Percentiles rank a stretch among this genome's conserved stretches.
These are phyloP conservation scores for Dendrocalamus latiflorus DNA, from an alignment of 202 grass and related monocot genomes.

Conservation along the genomic window DNA sequence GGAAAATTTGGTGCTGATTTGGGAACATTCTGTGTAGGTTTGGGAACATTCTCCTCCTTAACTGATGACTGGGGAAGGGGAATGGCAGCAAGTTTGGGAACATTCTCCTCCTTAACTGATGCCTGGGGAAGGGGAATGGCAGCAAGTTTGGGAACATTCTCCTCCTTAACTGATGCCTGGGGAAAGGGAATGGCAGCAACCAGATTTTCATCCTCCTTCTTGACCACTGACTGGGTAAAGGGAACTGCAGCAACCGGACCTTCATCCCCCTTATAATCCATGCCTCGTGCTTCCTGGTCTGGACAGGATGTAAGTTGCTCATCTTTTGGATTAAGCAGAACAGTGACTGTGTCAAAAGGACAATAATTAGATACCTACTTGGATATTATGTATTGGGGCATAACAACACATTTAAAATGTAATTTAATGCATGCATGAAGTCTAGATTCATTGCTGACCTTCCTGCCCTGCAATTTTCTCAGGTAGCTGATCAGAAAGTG, in stretches of 20 bases:
- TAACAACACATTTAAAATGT: background rate
- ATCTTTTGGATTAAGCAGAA: slow-evolving; percentile 43
- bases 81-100: background rate
- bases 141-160: background rate
- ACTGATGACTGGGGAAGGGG: background rate
- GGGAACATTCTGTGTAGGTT: slow-evolving; percentile 5
- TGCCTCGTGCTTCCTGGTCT: background rate
- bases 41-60: background rate
- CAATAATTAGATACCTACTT: background rate
- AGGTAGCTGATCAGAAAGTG: slow-evolving; percentile 52
- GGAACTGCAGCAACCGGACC: background rate
- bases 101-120: slow-evolving; percentile 5
- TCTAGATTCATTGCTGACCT: slow-evolving; percentile 39
- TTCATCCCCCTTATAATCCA: slow-evolving; percentile 7
- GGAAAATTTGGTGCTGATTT: background rate
- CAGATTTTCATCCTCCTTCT: slow-evolving; percentile 15
- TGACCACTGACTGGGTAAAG: background rate
- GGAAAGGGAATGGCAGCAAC: slow-evolving; percentile 17
- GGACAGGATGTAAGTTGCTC: slow-evolving; percentile 16
- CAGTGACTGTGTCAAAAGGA: slow-evolving; percentile 27
- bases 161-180: slow-evolving; percentile 3
- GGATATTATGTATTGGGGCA: background rate
- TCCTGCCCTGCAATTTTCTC: slow-evolving; percentile 48
- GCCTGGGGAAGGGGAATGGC: background rate
- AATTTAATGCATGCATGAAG: background rate